A percentile compares a stretch with the other conserved stretches of the same genome.
Conservation (phyloP, 2,329 filamentous ascomycete genomes). For the Blumeriella jaapii region DNA sequence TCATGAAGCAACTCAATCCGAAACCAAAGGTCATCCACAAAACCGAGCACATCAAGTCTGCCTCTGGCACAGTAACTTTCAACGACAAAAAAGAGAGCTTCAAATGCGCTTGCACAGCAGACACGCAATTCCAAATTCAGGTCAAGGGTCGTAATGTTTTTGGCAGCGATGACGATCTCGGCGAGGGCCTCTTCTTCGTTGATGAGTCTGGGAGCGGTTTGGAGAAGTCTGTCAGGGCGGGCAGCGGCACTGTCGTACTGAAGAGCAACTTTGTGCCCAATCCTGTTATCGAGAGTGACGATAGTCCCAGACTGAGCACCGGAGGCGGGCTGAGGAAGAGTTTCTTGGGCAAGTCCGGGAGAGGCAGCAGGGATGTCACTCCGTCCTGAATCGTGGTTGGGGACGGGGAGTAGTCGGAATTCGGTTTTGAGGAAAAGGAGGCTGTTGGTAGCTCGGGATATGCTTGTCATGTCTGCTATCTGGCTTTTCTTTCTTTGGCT, state of each 20-base stretch:
- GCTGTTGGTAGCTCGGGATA: not conserved
- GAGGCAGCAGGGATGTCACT: conserved; percentile 32
- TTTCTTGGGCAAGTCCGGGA: conserved; percentile 39
- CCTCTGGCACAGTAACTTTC: conserved; percentile 53
- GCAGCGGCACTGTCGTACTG: conserved; percentile 58
- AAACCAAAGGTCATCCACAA: conserved; percentile 78
- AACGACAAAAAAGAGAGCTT: conserved; percentile 58
- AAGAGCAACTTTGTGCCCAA: conserved; percentile 57
- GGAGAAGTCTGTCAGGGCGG: conserved; percentile 66
- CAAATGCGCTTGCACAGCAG: conserved; percentile 65
- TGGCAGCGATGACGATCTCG: conserved; percentile 70
- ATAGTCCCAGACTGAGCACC: conserved; percentile 34
- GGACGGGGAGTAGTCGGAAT: not conserved
- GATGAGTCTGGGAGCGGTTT: conserved; percentile 59
- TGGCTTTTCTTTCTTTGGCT: not conserved
- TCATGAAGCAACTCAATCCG: conserved; percentile 52
- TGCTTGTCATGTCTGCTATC: not conserved
- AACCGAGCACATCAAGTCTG: conserved; percentile 78
- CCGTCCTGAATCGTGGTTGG: conserved; percentile 1
- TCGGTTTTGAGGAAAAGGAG: too few species aligned
- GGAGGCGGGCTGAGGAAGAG: conserved; percentile 36
- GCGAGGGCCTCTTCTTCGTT: conserved; percentile 83
- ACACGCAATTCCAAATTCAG: conserved; percentile 74
- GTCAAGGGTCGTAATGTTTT: conserved; percentile 81
- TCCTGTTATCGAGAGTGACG: conserved; percentile 29